Base-by-base conservation (phyloP, 2,329 filamentous ascomycete genomes). In the Tolypocladium pustulatum region DNA sequence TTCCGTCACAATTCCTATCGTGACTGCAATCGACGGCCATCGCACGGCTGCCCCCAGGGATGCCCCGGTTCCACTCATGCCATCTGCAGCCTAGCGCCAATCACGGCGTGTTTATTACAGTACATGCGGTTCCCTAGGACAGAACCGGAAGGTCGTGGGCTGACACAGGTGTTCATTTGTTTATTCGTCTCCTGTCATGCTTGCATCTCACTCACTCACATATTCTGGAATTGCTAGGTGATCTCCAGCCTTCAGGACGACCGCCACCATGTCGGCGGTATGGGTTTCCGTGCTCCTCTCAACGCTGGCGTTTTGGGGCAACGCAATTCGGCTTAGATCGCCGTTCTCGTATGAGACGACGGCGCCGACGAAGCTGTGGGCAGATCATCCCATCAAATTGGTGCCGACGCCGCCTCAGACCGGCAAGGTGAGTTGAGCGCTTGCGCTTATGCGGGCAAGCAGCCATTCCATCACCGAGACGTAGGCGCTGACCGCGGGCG, bases 381-480 rank as follows among this genome's bases (percentile, higher is more conserved):
- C 81, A 2, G 80, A 84, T 65, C 69, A 72, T 40, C 82, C 82
- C 38, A 76, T 84, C 68, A 74, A 75, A 66, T 73, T 85, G 59
- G 75, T 85, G 52, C 69, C 72, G 3, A 84, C 81, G 58, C 81
- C 81, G 22, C 76, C 74, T 62, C 73, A 75, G 65, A 81, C 78
- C 3, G 76, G 78, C 60, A 80, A 80, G 74, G 79, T 80, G 60
- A 58, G 62, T 13, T 22, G 27, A 6, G 49, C 30, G 30, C 20
- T 3, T 3, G 10, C 9, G 49, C 30, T 6, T n/a, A 12, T 12
- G 17, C 49, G 8, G 9, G 49, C 20, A 34, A 1, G 17, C 20
- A 13, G 30, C 30, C 20, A 9, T 34, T 34, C 17, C 32, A n/a
- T 55, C n/a, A 51, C 15, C 1, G 37, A 17, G 27, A 12, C 17